Evolutionary conservation across 2,329 filamentous ascomycete genomes (phyloP), one percentile per base, ranked within the genome.

Genomic region (Fusarium pilosicola): DNA sequence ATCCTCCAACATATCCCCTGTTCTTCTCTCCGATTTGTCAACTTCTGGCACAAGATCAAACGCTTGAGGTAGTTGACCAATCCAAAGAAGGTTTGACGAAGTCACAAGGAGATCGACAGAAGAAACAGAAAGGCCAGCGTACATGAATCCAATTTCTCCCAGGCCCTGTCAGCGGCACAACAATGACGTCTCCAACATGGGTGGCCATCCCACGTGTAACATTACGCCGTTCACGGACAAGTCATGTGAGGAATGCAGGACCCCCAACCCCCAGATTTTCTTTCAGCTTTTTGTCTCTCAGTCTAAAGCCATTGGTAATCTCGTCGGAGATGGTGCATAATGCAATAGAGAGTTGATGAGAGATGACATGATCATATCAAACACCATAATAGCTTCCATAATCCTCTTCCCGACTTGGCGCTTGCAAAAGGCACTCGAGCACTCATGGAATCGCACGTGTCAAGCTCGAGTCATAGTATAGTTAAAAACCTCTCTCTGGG

Each of bases 271-370:
- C 24, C 15, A 34, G 1, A 0, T 17, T 17, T 34, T 34, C 32
- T 34, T 17, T 14, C 7, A 34, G 0, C 1, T 34, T 34, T 1
- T 34, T 34, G 32, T 34, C 32, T 34, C 32, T 34, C 32, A 9
- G 32, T 34, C 32, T 34, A 9, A 0, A 2, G 0, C 32, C 32
- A 26, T 45, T 12, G 44, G 5, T 13, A 8, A 45, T 18, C n/a
- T 45, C 1, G 24, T 34, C 0, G 14, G 11, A 18, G 17, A 26
- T 8, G 17, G n/a, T 1, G 15, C 32, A 17, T 0, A 34, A 15
- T 34, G 32, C 14, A 34, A 34, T 34, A 34, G 32, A 15, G 3
- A 34, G 32, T 34, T 34, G 32, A 34, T 34, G 32, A 34, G 15
- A 34, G 32, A 34, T 34, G 0, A 20, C 8, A 5, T 14, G n/a